These are phyloP conservation scores for Glaciozyma antarctica DNA, from an alignment of 768 basidiomycete genomes.

Conservation along the genomic window DNA sequence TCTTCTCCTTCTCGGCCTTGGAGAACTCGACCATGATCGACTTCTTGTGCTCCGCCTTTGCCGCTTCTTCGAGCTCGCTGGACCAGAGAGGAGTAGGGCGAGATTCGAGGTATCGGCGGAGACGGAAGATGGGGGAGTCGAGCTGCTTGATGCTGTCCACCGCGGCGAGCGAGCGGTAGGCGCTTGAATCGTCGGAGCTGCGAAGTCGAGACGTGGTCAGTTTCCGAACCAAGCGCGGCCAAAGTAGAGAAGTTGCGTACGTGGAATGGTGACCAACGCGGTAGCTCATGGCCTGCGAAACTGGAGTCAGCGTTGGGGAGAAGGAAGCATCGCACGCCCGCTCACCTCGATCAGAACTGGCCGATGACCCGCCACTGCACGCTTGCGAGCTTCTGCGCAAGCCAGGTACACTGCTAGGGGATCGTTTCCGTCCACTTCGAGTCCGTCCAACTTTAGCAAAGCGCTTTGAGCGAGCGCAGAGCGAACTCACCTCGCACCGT, in stretches of 20 bases:
- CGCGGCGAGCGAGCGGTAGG: constrained; percentile 77
- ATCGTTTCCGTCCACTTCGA: constrained; percentile 75
- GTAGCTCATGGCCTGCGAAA: constrained; percentile 22
- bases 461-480: constrained; percentile 71
- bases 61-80: constrained; percentile 58
- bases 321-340: not conserved
- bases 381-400: constrained; percentile 58
- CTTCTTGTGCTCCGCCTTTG: constrained; percentile 58
- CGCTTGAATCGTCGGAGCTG: constrained; percentile 90
- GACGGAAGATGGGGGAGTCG: constrained; percentile 37
- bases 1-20: constrained; percentile 60
- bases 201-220: constrained; percentile 46
- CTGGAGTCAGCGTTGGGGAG: too few species aligned
- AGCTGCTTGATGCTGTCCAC: constrained; percentile 86
- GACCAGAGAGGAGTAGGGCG: constrained; percentile 57
- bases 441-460: constrained; percentile 34
- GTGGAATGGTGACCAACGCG: constrained; percentile 87
- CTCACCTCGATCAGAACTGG: constrained; percentile 63
- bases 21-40: constrained; percentile 72
- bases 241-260: not conserved
- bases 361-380: constrained; percentile 66
- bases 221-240: not conserved
- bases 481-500: constrained; percentile 51
- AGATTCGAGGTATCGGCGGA: constrained; percentile 74
- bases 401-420: constrained; percentile 69